A percentile compares a stretch with the other conserved stretches of the same genome.
These are phyloP conservation scores for Senecio squalidus DNA, from an alignment of 140 eudicot genomes.

Conservation along the genomic window DNA sequence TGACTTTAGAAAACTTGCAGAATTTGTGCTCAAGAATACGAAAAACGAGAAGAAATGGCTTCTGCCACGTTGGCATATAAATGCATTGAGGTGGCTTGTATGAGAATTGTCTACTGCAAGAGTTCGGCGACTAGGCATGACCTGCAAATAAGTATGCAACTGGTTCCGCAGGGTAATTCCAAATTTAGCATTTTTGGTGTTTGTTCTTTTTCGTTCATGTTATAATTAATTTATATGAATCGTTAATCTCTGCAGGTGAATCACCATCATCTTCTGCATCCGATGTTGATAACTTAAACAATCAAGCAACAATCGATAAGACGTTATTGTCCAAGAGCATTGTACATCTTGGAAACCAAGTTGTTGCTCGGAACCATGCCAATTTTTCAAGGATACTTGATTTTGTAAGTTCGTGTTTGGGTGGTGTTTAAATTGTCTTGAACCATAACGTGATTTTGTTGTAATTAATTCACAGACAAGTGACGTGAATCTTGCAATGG, in stretches of 20 bases:
- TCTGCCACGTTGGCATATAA: slow-evolving; percentile 86
- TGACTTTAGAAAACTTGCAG: slow-evolving; percentile 41
- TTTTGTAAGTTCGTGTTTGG: slow-evolving; percentile 57
- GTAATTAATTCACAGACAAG: slow-evolving; percentile 44
- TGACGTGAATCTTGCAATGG: slow-evolving; percentile 73
- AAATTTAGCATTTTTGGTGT: background rate
- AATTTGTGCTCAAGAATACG: slow-evolving; percentile 69
- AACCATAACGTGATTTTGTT: background rate
- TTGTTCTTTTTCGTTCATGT: background rate
- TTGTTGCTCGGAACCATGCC: slow-evolving; percentile 44
- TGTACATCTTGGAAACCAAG: slow-evolving; percentile 39
- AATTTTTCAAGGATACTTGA: slow-evolving; percentile 56
- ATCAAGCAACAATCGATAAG: slow-evolving; percentile 52
- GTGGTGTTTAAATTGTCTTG: too few species aligned
- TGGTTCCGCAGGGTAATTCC: slow-evolving; percentile 59
- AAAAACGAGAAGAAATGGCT: slow-evolving; percentile 59
- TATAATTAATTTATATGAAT: too few species aligned
- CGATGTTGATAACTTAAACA: slow-evolving; percentile 77
- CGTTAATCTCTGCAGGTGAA: slow-evolving; percentile 39
- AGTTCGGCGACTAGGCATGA: slow-evolving; percentile 46
- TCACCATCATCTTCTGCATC: slow-evolving; percentile 98
- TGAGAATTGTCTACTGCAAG: slow-evolving; percentile 70
- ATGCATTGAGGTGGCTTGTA: slow-evolving; percentile 88
- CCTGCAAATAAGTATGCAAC: slow-evolving; percentile 58
- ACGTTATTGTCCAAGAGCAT: slow-evolving; percentile 37